A percentile compares a stretch with the other conserved stretches of the same genome.
Evolutionary conservation across 768 basidiomycete species (phyloP).

Genomic region (Butyriboletus loyo): DNA sequence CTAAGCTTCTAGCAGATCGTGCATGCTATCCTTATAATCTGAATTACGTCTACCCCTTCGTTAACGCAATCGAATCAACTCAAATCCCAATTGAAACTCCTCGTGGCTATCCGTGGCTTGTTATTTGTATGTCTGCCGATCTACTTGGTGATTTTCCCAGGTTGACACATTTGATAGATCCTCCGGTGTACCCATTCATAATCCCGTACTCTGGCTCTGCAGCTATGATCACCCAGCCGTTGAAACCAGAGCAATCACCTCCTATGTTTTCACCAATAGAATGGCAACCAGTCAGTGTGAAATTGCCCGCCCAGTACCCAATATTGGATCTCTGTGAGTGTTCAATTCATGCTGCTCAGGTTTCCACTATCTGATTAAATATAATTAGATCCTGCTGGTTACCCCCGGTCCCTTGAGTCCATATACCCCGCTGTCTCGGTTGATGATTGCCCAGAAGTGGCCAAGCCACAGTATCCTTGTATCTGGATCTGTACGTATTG

Average conservation of each 20-base stretch:
- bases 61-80: neutral
- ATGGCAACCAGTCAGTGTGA: conserved; percentile 8
- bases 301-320: conserved; percentile 17
- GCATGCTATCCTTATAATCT: conserved; percentile 42
- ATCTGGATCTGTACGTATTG: conserved; percentile 25
- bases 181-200: conserved; percentile 22
- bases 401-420: conserved; percentile 26
- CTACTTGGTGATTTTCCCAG: neutral
- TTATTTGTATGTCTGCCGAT: conserved; percentile 32
- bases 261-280: neutral
- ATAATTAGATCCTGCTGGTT: conserved; percentile 19
- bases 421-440: conserved; percentile 21
- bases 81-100: conserved; percentile 10
- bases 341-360: neutral
- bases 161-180: conserved; percentile 15
- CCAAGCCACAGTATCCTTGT: conserved; percentile 19
- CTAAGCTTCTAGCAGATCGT: conserved; percentile 28
- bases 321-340: conserved; percentile 36
- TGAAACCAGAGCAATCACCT: neutral
- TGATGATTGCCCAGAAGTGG: neutral
- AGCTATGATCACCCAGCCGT: conserved; percentile 1
- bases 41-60: conserved; percentile 34
- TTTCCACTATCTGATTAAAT: neutral
- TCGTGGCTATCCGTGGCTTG: conserved; percentile 35
- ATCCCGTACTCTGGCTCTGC: conserved; percentile 12